Percentiles rank a stretch among this genome's conserved stretches.
Conservation (phyloP, 2,329 filamentous ascomycete species). For the Aspergillus candidus region DNA sequence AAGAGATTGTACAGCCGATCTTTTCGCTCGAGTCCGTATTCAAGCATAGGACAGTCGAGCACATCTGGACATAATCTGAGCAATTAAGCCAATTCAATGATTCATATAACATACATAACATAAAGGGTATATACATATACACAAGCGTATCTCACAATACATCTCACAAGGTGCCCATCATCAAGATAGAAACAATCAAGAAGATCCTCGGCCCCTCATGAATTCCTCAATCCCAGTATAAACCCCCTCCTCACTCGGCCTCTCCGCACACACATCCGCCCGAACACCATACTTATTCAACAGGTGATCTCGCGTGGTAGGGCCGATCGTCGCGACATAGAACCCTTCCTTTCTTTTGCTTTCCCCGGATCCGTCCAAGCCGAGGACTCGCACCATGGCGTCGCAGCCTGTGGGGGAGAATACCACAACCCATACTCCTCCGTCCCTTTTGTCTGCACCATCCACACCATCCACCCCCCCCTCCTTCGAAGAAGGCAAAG, state of each 20-base stretch:
- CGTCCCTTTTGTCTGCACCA: slow-evolving; percentile 25
- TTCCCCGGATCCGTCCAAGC: slow-evolving; percentile 11
- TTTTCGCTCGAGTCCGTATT: too few relatives aligned
- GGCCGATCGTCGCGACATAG: slow-evolving; percentile 81
- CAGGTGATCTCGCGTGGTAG: slow-evolving; percentile 78
- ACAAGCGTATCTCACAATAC: too few relatives aligned
- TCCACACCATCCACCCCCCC: slow-evolving; percentile 39
- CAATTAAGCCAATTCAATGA: too few relatives aligned
- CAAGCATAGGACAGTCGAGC: too few relatives aligned
- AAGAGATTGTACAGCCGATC: too few relatives aligned
- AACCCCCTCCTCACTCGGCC: slow-evolving; percentile 76
- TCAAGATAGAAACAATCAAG: neutral
- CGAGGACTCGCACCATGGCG: slow-evolving; percentile 52
- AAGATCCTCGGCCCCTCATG: slow-evolving; percentile 20
- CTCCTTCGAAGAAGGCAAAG: neutral
- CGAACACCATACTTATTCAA: slow-evolving; percentile 36
- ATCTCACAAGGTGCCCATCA: neutral
- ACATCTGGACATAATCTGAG: slow-evolving; percentile 11
- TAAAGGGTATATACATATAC: too few relatives aligned
- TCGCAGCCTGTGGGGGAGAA: slow-evolving; percentile 59
- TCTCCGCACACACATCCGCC: slow-evolving; percentile 61
- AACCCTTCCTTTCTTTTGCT: slow-evolving; percentile 22
- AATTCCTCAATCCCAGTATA: slow-evolving; percentile 58
- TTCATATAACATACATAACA: too few relatives aligned
- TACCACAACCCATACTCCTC: slow-evolving; percentile 36